Base-by-base conservation (phyloP, 805 yeast genomes). In the Nakazawaea wickerhamii region DNA sequence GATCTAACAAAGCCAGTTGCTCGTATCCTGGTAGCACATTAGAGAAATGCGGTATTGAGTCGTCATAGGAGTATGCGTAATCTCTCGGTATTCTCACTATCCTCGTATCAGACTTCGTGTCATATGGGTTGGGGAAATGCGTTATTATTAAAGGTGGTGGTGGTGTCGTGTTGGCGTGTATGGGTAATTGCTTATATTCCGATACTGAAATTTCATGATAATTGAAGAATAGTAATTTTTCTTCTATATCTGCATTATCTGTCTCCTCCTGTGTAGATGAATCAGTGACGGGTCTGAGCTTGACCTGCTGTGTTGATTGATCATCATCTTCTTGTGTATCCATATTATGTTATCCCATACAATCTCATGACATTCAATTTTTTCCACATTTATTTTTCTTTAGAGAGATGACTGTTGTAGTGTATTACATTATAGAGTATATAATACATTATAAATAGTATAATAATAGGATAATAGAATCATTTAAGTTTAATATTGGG, bases 121-220 rank as follows among this genome's bases (percentile, higher is more conserved):
- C 69, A 54, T 79, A 71, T 4, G 70, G 61, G 49, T 81, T 79
- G 5, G 88, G 89, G 53, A 81, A 84, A 58, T 83, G 90, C 25
- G 81, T 81, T 8, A 79, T 58, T 17, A 76, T 73, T 9, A 79
- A 50, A 2, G 72, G 59, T 21, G 32, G 21, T 18, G 2, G 14
- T 10, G 61, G 53, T 52, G 27, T 55, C 63, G 33, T 31, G 23
- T 59, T 59, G 11, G 41, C 46, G 4, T 26, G 42, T 13, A 42
- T 43, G 1, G 41, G 53, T 2, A 58, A 20, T 11, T 48, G 50
- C 6, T 51, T 43, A 56, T 68, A 67, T 17, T 60, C 61, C 3
- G 56, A 53, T 10, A 64, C 61, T 4, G 72, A 50, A 52, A 65
- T 79, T 55, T 83, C 90, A 53, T 83, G 87, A 51, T 80, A 81